A percentile compares a stretch with the other conserved stretches of the same genome.
Evolutionary conservation across 331 rosid genomes (phyloP).

Genomic region (Stylosanthes scabra): DNA sequence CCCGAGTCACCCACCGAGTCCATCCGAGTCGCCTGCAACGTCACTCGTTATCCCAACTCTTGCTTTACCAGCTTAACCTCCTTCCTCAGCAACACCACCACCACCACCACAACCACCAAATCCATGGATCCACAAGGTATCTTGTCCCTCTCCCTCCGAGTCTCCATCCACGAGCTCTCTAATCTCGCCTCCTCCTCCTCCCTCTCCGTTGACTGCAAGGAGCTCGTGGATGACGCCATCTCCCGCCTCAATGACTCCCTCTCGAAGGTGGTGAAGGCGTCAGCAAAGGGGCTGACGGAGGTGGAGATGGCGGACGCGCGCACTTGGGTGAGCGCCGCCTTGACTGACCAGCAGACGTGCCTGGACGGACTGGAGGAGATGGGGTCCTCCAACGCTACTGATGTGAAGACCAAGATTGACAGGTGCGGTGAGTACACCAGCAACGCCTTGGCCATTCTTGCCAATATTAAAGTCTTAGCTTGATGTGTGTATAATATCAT

Average conservation of each 20-base stretch:
- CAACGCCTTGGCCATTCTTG: slow-evolving; percentile 69
- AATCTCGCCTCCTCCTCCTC: slow-evolving; percentile 28
- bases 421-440: slow-evolving; percentile 55
- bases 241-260: slow-evolving; percentile 64
- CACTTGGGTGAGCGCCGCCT: slow-evolving; percentile 80
- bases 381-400: slow-evolving; percentile 38
- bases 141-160: slow-evolving; percentile 58
- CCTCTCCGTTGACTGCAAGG: slow-evolving; percentile 54
- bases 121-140: slow-evolving; percentile 58
- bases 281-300: slow-evolving; percentile 45
- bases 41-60: slow-evolving; percentile 68
- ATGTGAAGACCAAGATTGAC: slow-evolving; percentile 56
- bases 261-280: slow-evolving; percentile 40
- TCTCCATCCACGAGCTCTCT: slow-evolving; percentile 51
- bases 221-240: slow-evolving; percentile 68
- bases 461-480: slow-evolving; percentile 41
- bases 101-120: too few species aligned
- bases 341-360: slow-evolving; percentile 70
- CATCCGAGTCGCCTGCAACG: slow-evolving; percentile 63
- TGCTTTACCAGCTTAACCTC: slow-evolving; percentile 62
- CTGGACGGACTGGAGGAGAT: slow-evolving; percentile 73
- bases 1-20: slow-evolving; percentile 38
- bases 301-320: slow-evolving; percentile 49
- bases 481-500: background rate
- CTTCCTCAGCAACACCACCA: slow-evolving; percentile 23